Evolutionary conservation across 306 rosid genomes (phyloP).

Genomic region (Oxytropis ochrocephala): DNA sequence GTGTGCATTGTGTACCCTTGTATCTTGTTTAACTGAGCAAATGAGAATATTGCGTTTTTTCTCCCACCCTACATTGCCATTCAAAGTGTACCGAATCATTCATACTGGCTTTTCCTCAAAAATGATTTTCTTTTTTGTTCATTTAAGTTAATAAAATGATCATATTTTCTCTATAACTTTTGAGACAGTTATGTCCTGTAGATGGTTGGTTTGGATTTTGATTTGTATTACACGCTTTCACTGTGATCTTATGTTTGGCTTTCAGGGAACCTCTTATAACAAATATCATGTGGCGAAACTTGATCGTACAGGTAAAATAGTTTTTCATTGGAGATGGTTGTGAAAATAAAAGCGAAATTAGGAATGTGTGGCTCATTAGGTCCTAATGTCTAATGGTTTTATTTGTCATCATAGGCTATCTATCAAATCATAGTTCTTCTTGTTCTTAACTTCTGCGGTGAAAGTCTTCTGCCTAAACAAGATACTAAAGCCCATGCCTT

Average conservation of each 20-base stretch:
- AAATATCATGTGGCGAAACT: constrained; percentile 97
- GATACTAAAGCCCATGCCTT: constrained; percentile 16
- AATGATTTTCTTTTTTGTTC: neutral
- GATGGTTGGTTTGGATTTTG: constrained; percentile 10
- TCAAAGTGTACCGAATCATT: neutral
- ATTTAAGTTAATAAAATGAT: neutral
- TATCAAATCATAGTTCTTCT: constrained; percentile 82
- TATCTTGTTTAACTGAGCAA: neutral
- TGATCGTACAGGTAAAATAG: constrained; percentile 65
- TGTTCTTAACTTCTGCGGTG: constrained; percentile 61
- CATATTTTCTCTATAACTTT: constrained; percentile 1
- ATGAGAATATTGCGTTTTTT: neutral
- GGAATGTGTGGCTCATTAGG: neutral
- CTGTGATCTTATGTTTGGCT: constrained; percentile 28
- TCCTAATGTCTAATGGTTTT: constrained; percentile 5
- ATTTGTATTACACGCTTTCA: constrained; percentile 12
- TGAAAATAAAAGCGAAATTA: neutral
- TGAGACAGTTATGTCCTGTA: neutral
- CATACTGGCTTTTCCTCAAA: neutral
- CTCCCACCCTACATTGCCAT: neutral
- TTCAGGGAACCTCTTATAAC: constrained; percentile 95
- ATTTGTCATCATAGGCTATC: constrained; percentile 49
- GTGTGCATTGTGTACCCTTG: neutral
- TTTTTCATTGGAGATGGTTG: constrained; percentile 1
- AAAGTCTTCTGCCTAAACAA: constrained; percentile 38